phyloP scores from a whole-genome alignment of 768 basidiomycete genomes.

The Dentipellis sp. region DNA sequence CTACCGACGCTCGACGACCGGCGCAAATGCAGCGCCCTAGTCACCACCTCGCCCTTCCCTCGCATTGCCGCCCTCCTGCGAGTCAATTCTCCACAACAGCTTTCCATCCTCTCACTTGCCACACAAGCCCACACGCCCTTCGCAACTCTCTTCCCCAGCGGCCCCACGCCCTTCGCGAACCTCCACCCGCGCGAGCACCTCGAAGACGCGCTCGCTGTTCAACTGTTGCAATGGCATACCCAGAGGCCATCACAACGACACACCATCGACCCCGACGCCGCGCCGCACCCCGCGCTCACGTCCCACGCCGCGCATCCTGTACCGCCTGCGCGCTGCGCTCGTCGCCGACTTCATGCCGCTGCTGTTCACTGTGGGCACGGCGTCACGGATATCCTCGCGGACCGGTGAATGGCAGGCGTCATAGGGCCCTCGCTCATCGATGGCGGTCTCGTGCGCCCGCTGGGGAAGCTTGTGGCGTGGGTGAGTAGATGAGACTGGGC shows the following conservation, averaged over 20 bases:
- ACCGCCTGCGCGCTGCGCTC: constrained; percentile 25
- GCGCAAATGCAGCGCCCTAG: background rate
- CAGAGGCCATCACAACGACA: constrained; percentile 29
- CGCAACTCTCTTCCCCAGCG: constrained; percentile 37
- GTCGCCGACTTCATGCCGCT: constrained; percentile 65
- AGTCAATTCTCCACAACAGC: constrained; percentile 3
- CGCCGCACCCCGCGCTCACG: constrained; percentile 19
- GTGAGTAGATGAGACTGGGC: constrained; percentile 51
- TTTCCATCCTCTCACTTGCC: constrained; percentile 51
- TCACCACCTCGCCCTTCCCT: background rate
- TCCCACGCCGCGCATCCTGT: constrained; percentile 17
- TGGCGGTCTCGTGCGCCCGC: constrained; percentile 58
- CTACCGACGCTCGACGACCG: background rate
- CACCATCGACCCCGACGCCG: constrained; percentile 6
- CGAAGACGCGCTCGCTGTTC: constrained; percentile 44
- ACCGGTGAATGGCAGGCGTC: constrained; percentile 64
- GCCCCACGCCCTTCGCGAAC: constrained; percentile 30
- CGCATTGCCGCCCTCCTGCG: background rate
- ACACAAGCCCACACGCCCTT: constrained; percentile 33
- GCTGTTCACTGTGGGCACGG: constrained; percentile 60
- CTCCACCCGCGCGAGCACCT: constrained; percentile 28
- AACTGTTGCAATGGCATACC: constrained; percentile 38
- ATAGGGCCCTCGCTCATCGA: constrained; percentile 54
- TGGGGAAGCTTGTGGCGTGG: constrained; percentile 62
- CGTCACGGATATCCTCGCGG: constrained; percentile 61